Base-by-base conservation (phyloP, 2,329 filamentous ascomycete species). In the Monosporascus sp. region DNA sequence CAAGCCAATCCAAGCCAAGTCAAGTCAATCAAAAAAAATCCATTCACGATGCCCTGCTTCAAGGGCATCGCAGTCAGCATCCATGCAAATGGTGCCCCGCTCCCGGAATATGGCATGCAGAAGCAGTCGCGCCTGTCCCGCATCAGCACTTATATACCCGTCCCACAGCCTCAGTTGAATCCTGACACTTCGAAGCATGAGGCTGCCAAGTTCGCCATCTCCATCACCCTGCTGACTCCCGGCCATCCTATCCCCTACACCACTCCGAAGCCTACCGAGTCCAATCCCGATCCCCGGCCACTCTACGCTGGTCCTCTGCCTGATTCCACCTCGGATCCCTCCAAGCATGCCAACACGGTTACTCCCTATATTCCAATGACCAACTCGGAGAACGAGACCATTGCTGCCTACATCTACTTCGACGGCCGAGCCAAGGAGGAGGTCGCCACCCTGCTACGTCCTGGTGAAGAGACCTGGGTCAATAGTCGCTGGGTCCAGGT, bases 51-150 rank as follows among this genome's bases (percentile, higher is more conserved):
- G 94, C 94, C 94, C 78, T 97, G 92, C 84, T 99, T 97, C 79
- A 96, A 97, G 79, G 94, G 94, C 74, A 91, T 99, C 75, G 93
- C 94, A 66, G 93, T 97, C 70, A 96, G 90, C 81, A 95, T 97
- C 72, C 94, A 99, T 76, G 82, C 84, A 54, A 86, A 86, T 68
- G 81, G 80, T 58, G 78, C 91, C 63, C 92, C 94, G 61, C 84
- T 99, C 61, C 80, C 91, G 58, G 94, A 99, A 75, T 87, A 96
- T 76, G 93, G 92, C 65, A 88, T 97, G 64, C 93, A 97, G 76
- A 94, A 91, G 70, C 91, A 97, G 73, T 91, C 90, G 54, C 88
- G 91, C 65, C 82, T 91, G 59, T 92, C 90, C 58, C 88, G 94
- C 67, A 97, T 99, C 74, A 96, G 91, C 69, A 91, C 90, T 65